A percentile compares a stretch with the other conserved stretches of the same genome.
Evolutionary conservation across 2,329 filamentous ascomycete species (phyloP).

Genomic region (Monilinia polystroma): DNA sequence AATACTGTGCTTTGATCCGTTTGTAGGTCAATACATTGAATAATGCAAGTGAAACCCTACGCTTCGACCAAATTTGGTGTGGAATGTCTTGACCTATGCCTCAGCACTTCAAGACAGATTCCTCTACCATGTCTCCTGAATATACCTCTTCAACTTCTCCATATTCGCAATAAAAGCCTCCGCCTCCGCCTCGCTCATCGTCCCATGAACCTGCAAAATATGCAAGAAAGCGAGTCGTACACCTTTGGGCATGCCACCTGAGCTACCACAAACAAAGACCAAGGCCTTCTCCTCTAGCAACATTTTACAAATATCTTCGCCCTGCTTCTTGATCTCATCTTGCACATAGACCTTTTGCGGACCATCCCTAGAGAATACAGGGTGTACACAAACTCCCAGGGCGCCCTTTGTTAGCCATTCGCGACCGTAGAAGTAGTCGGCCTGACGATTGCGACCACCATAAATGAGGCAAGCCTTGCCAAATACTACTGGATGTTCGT

Average conservation of each 20-base stretch:
- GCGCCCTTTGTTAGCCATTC: slow-evolving; percentile 61
- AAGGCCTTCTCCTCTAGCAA: slow-evolving; percentile 54
- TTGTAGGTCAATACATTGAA: not conserved
- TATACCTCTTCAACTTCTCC: slow-evolving; percentile 63
- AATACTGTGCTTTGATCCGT: not conserved
- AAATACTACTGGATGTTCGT: slow-evolving; percentile 36
- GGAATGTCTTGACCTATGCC: not conserved
- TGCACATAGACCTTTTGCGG: slow-evolving; percentile 66
- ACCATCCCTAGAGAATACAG: slow-evolving; percentile 72
- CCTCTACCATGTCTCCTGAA: slow-evolving; percentile 66
- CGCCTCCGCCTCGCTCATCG: slow-evolving; percentile 46
- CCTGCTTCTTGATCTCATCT: slow-evolving; percentile 39
- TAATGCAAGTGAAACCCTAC: not conserved
- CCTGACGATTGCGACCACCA: slow-evolving; percentile 70
- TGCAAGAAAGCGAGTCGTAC: slow-evolving; percentile 66
- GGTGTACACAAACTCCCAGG: slow-evolving; percentile 45
- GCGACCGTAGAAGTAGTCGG: slow-evolving; percentile 78
- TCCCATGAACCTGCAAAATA: slow-evolving; percentile 47
- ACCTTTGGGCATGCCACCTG: slow-evolving; percentile 69
- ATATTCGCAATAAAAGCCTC: slow-evolving; percentile 55
- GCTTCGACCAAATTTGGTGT: not conserved
- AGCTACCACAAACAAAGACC: slow-evolving; percentile 57
- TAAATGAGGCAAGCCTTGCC: slow-evolving; percentile 65
- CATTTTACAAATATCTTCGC: slow-evolving; percentile 44
- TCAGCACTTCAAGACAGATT: not conserved